Base-by-base conservation (phyloP, 2,329 filamentous ascomycete species). In the Epichloe sylvatica region DNA sequence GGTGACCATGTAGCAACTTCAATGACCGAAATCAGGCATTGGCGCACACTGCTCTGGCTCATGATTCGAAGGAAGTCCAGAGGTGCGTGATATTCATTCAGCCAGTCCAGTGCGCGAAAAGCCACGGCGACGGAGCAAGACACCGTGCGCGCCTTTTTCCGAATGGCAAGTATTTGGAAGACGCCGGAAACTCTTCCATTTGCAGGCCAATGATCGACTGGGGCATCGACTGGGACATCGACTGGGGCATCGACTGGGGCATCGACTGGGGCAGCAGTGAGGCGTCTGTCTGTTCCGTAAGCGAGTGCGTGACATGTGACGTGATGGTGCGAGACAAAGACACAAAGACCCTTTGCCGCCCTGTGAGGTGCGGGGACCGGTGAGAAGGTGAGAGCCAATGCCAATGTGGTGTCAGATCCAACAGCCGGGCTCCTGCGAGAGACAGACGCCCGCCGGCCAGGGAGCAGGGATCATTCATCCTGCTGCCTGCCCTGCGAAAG, bases 321-420 rank as follows among this genome's bases (percentile, higher is more conserved):
- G 35, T 50, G 48, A 50, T 21, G 25, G n/a, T 49, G 43, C 33
- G 38, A 52, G 44, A 45, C 51, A 50, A 46, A 45, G 36, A 35
- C 48, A 41, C 19, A 42, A 46, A 17, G 36, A 44, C 21, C 40
- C 40, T 46, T 45, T 49, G 41, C 46, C 23, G 23, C 42, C 37
- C 21, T 43, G 41, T 43, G 36, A 21, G 39, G 38, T 52, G 55
- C 51, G 57, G 56, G 54, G 55, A 57, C 55, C 57, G 57, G 57
- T 59, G 56, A 58, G 47, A 34, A 39, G 30, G 45, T 38, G 43
- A 49, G 43, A 49, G 46, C 53, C 52, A 57, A 54, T 56, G 42
- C 44, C 44, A 50, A 45, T 23, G 15, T 23, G 17, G 11, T 21
- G 11, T 42, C 19, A 34, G 49, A 30, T 42, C 25, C 15, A 36